Conservation (phyloP, 2,329 filamentous ascomycete genomes). For the Pyrenochaeta sp. region DNA sequence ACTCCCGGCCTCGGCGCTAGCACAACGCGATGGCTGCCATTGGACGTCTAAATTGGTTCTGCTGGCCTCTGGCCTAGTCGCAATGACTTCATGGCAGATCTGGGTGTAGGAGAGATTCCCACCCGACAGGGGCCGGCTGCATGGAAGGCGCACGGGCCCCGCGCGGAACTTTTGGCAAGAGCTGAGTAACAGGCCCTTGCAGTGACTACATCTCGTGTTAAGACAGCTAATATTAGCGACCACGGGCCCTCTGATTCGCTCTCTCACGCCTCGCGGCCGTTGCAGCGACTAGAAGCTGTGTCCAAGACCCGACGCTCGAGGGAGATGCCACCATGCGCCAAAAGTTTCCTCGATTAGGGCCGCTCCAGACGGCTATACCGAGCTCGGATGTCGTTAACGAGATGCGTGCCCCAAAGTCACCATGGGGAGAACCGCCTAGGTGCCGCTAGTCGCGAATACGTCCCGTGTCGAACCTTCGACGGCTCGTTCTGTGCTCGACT, state of each 20-base stretch:
- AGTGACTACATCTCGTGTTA: constrained; percentile 32
- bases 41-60: constrained; percentile 29
- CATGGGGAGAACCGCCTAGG: constrained; percentile 13
- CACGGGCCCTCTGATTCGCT: constrained; percentile 27
- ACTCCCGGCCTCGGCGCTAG: constrained; percentile 26
- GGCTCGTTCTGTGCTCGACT: constrained; percentile 13
- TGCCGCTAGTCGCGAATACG: constrained; percentile 18
- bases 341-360: constrained; percentile 10
- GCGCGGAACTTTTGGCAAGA: constrained; percentile 29
- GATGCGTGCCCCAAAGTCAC: constrained; percentile 8
- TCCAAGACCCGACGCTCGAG: constrained; percentile 16
- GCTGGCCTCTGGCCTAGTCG: constrained; percentile 2
- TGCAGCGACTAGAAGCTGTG: constrained; percentile 17
- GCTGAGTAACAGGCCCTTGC: constrained; percentile 40
- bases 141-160: constrained; percentile 16
- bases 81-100: constrained; percentile 35
- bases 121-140: constrained; percentile 12
- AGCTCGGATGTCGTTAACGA: constrained; percentile 7
- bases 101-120: constrained; percentile 17
- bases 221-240: constrained; percentile 44
- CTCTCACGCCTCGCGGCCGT: constrained; percentile 16
- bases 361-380: constrained; percentile 11
- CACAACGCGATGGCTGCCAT: constrained; percentile 6
- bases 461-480: constrained; percentile 19
- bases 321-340: constrained; percentile 17